phyloP scores from a whole-genome alignment of 345 rosid species.

The Citrus sinensis region DNA sequence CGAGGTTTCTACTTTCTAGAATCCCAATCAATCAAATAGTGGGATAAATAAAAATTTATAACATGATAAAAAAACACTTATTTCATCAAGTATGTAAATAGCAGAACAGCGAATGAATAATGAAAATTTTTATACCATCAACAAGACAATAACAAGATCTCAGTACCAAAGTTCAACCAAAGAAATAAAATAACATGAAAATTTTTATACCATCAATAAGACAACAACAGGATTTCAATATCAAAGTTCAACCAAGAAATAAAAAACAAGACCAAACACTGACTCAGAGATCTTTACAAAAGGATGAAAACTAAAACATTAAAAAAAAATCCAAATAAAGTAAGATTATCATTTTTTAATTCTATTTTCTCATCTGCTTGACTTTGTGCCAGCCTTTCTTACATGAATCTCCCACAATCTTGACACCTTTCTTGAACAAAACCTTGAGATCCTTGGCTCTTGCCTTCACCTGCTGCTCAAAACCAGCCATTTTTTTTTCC shows the following conservation, averaged over 20 bases:
- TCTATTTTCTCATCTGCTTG: conserved; percentile 47
- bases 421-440: conserved; percentile 64
- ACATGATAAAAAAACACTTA: too few species aligned
- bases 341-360: neutral
- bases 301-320: neutral
- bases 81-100: too few species aligned
- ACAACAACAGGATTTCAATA: too few species aligned
- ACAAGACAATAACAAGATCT: too few species aligned
- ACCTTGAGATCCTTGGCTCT: conserved; percentile 65
- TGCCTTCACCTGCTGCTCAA: conserved; percentile 78
- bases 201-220: too few species aligned
- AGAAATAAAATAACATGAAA: too few species aligned
- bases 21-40: too few species aligned
- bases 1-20: too few species aligned
- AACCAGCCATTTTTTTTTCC: conserved; percentile 46
- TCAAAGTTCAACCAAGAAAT: neutral
- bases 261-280: neutral
- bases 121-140: too few species aligned
- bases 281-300: conserved; percentile 20
- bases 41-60: too few species aligned
- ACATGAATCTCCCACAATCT: conserved; percentile 68
- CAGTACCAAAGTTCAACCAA: too few species aligned
- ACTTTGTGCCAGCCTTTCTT: conserved; percentile 93
- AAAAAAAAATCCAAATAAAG: neutral
- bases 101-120: too few species aligned